Evolutionary conservation across 768 basidiomycete species (phyloP).

Genomic region (Leccinum broughii): DNA sequence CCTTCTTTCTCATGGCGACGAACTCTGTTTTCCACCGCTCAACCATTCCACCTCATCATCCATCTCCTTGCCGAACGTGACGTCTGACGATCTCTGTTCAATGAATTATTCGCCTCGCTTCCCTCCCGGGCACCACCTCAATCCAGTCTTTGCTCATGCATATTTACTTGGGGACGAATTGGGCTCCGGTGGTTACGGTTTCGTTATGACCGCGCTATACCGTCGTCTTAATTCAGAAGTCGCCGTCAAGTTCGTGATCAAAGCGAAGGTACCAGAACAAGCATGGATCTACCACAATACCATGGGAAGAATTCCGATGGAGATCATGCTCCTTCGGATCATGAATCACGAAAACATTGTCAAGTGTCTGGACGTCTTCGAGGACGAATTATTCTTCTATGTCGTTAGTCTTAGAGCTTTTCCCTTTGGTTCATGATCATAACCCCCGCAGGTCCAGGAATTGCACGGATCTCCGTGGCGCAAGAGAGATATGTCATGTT

Average conservation of each 20-base stretch:
- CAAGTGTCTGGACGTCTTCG: slow-evolving; percentile 79
- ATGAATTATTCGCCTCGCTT: slow-evolving; percentile 51
- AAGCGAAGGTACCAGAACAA: slow-evolving; percentile 59
- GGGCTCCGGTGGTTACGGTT: slow-evolving; percentile 92
- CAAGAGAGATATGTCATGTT: slow-evolving; percentile 39
- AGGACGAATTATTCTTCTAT: slow-evolving; percentile 85
- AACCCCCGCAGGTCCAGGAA: slow-evolving; percentile 71
- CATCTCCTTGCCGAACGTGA: not conserved
- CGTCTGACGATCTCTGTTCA: slow-evolving; percentile 17
- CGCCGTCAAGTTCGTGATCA: slow-evolving; percentile 95
- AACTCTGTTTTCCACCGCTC: slow-evolving; percentile 1
- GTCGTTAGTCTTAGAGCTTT: slow-evolving; percentile 52
- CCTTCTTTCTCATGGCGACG: slow-evolving; percentile 22
- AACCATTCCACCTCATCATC: slow-evolving; percentile 4
- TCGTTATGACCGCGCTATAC: slow-evolving; percentile 85
- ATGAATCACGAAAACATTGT: slow-evolving; percentile 82
- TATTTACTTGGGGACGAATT: slow-evolving; percentile 76
- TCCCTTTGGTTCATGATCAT: slow-evolving; percentile 4
- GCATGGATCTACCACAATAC: slow-evolving; percentile 57
- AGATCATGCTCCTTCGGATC: slow-evolving; percentile 73
- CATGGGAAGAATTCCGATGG: slow-evolving; percentile 70
- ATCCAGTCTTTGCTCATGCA: slow-evolving; percentile 54
- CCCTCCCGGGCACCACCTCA: slow-evolving; percentile 58
- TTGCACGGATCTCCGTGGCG: slow-evolving; percentile 91
- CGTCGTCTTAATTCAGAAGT: slow-evolving; percentile 64